These are phyloP conservation scores for Neoboletus subvelutipes DNA, from an alignment of 768 basidiomycete species.

Conservation along the genomic window DNA sequence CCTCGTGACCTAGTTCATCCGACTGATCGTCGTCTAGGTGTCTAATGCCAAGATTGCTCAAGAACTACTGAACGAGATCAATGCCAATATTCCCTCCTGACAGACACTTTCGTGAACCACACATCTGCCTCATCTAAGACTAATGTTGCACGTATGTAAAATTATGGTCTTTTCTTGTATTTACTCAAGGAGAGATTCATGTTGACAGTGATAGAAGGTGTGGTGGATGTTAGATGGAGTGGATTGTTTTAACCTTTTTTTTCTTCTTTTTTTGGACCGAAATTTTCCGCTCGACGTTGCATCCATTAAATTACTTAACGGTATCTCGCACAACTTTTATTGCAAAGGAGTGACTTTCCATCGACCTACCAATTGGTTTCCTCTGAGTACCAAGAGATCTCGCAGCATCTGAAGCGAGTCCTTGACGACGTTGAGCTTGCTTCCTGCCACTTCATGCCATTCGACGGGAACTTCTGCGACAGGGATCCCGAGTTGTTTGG, in stretches of 20 bases:
- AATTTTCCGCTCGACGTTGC: conserved; percentile 6
- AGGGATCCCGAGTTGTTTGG: conserved; percentile 74
- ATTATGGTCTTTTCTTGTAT: conserved; percentile 30
- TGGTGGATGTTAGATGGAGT: conserved; percentile 16
- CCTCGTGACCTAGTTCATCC: background rate
- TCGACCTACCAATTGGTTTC: conserved; percentile 75
- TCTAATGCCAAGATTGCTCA: conserved; percentile 68
- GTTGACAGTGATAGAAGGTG: conserved; percentile 25
- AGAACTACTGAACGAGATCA: conserved; percentile 60
- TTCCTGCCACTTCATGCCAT: conserved; percentile 93
- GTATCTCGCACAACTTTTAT: conserved; percentile 27
- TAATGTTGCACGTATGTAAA: conserved; percentile 36
- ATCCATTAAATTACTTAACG: conserved; percentile 25
- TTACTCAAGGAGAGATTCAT: conserved; percentile 25
- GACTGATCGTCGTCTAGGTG: conserved; percentile 42
- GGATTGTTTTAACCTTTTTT: conserved; percentile 2
- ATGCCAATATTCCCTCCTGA: conserved; percentile 41
- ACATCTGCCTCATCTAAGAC: conserved; percentile 32
- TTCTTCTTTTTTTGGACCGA: conserved; percentile 12
- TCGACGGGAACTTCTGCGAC: conserved; percentile 84
- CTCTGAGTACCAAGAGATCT: conserved; percentile 80
- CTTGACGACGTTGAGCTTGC: conserved; percentile 83
- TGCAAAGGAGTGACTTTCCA: conserved; percentile 51
- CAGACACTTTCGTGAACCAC: conserved; percentile 21
- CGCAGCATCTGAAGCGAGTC: conserved; percentile 89